Conservation (phyloP, 768 basidiomycete species). For the Phylloporus arenicola region DNA sequence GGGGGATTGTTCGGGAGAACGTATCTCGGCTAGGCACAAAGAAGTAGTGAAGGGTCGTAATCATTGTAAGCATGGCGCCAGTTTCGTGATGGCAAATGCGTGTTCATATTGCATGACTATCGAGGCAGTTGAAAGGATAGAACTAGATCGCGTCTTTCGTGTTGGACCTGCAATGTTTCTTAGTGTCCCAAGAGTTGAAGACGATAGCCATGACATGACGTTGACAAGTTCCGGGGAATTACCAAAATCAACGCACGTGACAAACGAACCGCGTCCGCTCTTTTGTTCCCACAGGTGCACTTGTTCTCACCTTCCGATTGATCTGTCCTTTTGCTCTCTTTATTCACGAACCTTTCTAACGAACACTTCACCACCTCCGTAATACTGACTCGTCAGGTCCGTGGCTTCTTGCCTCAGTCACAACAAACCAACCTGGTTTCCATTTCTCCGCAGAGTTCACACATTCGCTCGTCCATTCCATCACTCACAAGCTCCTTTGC, state of each 20-base stretch:
- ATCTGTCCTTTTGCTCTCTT: constrained; percentile 1
- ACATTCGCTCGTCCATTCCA: constrained; percentile 22
- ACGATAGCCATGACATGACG: no score
- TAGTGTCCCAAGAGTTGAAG: neutral
- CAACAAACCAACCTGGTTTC: neutral
- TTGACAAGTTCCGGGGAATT: no score
- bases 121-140: neutral
- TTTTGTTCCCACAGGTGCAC: constrained; percentile 14
- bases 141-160: no score
- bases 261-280: constrained; percentile 27
- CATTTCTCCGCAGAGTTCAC: constrained; percentile 14
- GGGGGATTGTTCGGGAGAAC: constrained; percentile 20
- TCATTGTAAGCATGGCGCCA: neutral
- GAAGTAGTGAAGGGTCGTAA: constrained; percentile 2
- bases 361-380: constrained; percentile 2
- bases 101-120: neutral
- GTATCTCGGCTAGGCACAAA: constrained; percentile 14
- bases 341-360: constrained; percentile 15
- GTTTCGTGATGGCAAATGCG: neutral
- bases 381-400: constrained; percentile 13
- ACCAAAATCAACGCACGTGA: constrained; percentile 30
- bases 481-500: constrained; percentile 2
- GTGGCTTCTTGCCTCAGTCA: constrained; percentile 2
- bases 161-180: no score
- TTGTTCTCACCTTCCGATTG: constrained; percentile 1